Evolutionary conservation across 495 filamentous ascomycete species (phyloP).

Genomic region (Trichoderma parareesei): DNA sequence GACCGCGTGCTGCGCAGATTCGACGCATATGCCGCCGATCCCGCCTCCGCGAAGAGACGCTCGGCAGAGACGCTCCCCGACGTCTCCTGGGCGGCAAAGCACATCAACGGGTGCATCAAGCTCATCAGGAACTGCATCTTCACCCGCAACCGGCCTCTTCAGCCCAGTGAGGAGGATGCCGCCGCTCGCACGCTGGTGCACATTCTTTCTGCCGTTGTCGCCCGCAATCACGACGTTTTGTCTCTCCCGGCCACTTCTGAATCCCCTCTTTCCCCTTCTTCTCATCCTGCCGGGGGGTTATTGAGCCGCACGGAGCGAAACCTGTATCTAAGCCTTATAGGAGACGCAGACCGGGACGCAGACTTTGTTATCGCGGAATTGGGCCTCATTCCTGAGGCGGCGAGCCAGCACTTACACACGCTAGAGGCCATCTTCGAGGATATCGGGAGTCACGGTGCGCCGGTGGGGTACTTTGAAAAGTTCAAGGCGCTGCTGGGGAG

Average conservation of each 20-base stretch:
- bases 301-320: slow-evolving; percentile 22
- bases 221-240: slow-evolving; percentile 22
- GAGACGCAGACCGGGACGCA: slow-evolving; percentile 20
- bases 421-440: slow-evolving; percentile 23
- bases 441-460: slow-evolving; percentile 17
- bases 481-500: slow-evolving; percentile 24
- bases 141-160: slow-evolving; percentile 27
- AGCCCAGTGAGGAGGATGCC: slow-evolving; percentile 24
- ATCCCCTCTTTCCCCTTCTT: too few relatives aligned
- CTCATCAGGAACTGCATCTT: slow-evolving; percentile 20
- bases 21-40: slow-evolving; percentile 21
- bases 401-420: slow-evolving; percentile 26
- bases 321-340: slow-evolving; percentile 32
- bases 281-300: background rate
- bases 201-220: slow-evolving; percentile 31
- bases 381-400: slow-evolving; percentile 29
- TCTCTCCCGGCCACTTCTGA: too few relatives aligned
- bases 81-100: slow-evolving; percentile 31
- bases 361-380: slow-evolving; percentile 32
- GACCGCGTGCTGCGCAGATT: slow-evolving; percentile 31
- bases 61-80: slow-evolving; percentile 20
- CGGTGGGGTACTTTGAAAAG: slow-evolving; percentile 21
- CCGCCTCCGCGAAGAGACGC: slow-evolving; percentile 13
- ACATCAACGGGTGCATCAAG: slow-evolving; percentile 26
- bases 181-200: slow-evolving; percentile 33